These are phyloP conservation scores for Populus hybrid DNA, from an alignment of 441 rosid genomes.

Conservation along the genomic window DNA sequence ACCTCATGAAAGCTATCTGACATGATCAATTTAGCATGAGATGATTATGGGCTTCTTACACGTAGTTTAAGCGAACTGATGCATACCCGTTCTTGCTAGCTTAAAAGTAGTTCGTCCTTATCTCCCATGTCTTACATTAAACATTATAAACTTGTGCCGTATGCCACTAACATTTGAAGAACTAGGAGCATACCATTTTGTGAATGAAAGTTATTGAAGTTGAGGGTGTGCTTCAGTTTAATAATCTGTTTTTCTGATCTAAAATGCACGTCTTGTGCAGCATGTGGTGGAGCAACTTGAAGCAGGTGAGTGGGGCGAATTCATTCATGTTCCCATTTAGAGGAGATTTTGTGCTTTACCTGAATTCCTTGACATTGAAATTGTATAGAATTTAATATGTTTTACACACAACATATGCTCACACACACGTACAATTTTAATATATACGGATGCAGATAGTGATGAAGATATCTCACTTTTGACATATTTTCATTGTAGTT, in stretches of 20 bases:
- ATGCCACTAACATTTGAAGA: not conserved
- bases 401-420: not conserved
- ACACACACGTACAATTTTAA: not conserved
- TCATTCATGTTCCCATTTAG: conserved; percentile 23
- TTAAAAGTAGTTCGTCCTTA: not conserved
- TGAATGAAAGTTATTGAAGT: not conserved
- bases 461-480: not conserved
- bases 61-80: not conserved
- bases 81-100: not conserved
- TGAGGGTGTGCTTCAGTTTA: not conserved
- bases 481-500: not conserved
- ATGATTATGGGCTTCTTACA: not conserved
- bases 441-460: not conserved
- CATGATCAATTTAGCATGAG: not conserved
- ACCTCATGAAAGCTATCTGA: not conserved
- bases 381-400: conserved; percentile 20
- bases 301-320: conserved; percentile 24
- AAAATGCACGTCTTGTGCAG: conserved; percentile 26
- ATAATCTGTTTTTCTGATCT: conserved; percentile 14
- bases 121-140: not conserved
- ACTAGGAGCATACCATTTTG: not conserved
- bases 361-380: conserved; percentile 23
- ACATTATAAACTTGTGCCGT: too few species aligned
- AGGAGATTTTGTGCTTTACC: conserved; percentile 27
- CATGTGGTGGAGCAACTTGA: conserved; percentile 37